Conservation (phyloP, 441 rosid genomes). For the Populus hybrid region DNA sequence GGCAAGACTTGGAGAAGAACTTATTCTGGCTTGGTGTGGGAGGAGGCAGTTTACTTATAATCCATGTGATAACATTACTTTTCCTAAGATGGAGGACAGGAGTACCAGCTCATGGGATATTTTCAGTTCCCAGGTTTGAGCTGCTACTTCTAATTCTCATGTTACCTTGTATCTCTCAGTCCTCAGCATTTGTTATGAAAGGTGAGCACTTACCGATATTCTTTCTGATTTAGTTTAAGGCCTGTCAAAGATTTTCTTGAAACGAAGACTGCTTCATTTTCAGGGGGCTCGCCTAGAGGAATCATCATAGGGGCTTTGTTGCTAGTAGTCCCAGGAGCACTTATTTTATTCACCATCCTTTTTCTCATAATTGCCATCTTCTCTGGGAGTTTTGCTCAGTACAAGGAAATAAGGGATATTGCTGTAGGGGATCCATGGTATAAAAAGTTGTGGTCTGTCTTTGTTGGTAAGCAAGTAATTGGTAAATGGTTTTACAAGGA, state of each 20-base stretch:
- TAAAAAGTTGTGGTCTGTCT: constrained; percentile 32
- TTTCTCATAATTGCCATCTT: constrained; percentile 39
- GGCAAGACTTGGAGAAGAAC: constrained; percentile 54
- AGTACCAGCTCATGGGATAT: constrained; percentile 30
- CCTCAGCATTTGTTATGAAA: constrained; percentile 50
- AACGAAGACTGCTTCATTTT: constrained; percentile 8
- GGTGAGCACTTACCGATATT: constrained; percentile 28
- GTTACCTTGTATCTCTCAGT: constrained; percentile 51
- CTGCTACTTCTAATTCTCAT: constrained; percentile 43
- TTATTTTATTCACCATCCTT: constrained; percentile 38
- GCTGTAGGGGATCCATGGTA: constrained; percentile 31
- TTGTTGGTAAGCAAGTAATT: constrained; percentile 32
- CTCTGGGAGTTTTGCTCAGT: constrained; percentile 36
- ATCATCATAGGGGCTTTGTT: constrained; percentile 45
- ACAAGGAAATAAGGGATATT: constrained; percentile 42
- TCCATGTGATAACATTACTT: constrained; percentile 28
- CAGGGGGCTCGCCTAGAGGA: constrained; percentile 47
- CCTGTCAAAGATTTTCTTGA: constrained; percentile 5
- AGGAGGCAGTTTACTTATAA: constrained; percentile 34
- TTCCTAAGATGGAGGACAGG: constrained; percentile 48
- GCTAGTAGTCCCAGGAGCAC: constrained; percentile 44
- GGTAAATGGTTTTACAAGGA: constrained; percentile 58
- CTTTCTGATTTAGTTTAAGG: background rate
- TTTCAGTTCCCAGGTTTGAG: constrained; percentile 50
- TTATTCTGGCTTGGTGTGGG: constrained; percentile 54